A percentile compares a stretch with the other conserved stretches of the same genome.
These are phyloP conservation scores for Capsicum pubescens DNA, from an alignment of 257 asterid genomes.

Conservation along the genomic window DNA sequence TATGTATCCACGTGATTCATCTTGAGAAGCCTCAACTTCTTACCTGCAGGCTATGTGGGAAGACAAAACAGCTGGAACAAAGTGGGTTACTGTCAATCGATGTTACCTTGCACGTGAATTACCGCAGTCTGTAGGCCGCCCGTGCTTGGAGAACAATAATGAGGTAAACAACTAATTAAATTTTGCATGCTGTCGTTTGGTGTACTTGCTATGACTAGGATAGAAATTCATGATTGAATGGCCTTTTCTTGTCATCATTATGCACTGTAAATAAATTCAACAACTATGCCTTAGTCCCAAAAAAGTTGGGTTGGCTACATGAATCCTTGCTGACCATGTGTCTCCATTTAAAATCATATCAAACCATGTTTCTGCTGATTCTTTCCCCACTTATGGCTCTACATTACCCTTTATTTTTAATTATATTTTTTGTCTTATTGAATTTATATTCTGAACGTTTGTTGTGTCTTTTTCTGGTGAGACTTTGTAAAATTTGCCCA, in stretches of 20 bases:
- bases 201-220: background rate
- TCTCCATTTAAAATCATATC: background rate
- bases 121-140: constrained; percentile 96
- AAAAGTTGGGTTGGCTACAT: background rate
- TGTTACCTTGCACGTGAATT: constrained; percentile 94
- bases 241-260: constrained; percentile 11
- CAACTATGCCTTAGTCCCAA: constrained; percentile 18
- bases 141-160: constrained; percentile 79
- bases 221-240: background rate
- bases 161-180: constrained; percentile 60
- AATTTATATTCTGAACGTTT: background rate
- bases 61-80: constrained; percentile 60
- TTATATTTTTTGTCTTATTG: background rate
- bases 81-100: constrained; percentile 75
- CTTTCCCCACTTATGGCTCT: background rate
- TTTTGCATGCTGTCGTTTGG: background rate
- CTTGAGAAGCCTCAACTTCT: constrained; percentile 3
- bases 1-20: background rate
- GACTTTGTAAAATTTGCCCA: background rate
- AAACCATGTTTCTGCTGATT: background rate
- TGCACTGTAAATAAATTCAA: background rate
- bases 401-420: background rate
- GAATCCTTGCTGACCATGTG: background rate
- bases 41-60: constrained; percentile 88
- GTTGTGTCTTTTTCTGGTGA: background rate